phyloP scores from a whole-genome alignment of 768 basidiomycete genomes.

The Macrolepiota dolichaula region DNA sequence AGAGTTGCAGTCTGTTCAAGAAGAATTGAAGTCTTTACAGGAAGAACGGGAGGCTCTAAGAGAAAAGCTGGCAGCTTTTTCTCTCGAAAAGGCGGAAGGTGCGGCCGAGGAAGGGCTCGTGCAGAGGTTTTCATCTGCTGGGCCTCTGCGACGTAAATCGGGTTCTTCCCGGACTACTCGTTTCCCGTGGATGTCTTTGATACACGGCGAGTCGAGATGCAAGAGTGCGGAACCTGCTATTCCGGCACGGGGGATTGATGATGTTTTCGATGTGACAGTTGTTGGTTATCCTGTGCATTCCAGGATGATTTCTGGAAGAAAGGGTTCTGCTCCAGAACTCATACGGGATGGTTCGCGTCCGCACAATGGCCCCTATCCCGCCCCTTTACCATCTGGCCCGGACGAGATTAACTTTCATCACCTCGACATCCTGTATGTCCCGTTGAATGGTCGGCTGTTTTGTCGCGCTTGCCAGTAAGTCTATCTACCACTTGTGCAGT shows the following conservation, averaged over 20 bases:
- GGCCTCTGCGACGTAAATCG: neutral
- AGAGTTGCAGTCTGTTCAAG: neutral
- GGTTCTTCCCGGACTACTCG: neutral
- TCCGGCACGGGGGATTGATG: neutral
- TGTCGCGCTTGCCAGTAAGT: slow-evolving; percentile 38
- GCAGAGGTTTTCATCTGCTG: neutral
- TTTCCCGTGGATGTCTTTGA: neutral
- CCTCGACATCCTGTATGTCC: slow-evolving; percentile 36
- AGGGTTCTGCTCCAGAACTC: neutral
- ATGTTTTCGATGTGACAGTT: slow-evolving; percentile 4
- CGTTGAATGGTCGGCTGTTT: slow-evolving; percentile 24
- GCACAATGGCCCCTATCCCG: neutral
- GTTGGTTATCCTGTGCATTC: neutral
- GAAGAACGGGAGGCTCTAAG: neutral
- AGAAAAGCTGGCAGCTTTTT: neutral
- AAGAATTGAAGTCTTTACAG: neutral
- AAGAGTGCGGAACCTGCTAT: slow-evolving; percentile 7
- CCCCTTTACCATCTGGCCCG: neutral
- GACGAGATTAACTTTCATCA: slow-evolving; percentile 22
- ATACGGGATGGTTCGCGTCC: neutral
- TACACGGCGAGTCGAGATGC: neutral
- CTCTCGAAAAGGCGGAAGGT: neutral
- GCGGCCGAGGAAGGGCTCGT: neutral
- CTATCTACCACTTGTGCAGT: neutral
- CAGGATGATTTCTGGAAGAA: neutral